A percentile compares a stretch with the other conserved stretches of the same genome.
phyloP scores from a whole-genome alignment of 495 filamentous ascomycete genomes.

The Friedmanniomyces simplex region DNA sequence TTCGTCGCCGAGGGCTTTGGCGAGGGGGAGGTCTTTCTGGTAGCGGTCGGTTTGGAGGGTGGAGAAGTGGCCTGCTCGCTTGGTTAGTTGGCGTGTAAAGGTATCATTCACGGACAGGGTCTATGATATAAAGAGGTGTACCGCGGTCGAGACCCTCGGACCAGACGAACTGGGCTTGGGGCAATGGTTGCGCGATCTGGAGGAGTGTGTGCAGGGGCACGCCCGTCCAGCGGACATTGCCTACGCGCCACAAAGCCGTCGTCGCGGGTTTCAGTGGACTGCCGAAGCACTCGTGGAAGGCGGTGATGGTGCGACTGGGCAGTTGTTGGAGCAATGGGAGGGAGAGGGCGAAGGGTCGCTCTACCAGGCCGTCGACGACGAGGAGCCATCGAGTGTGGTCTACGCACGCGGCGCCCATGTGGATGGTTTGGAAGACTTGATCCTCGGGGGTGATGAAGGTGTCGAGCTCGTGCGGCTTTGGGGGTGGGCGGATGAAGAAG shows the following conservation, averaged over 20 bases:
- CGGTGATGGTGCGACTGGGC: constrained; percentile 1
- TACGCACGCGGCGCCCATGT: constrained; percentile 7
- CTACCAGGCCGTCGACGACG: background rate
- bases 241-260: constrained; percentile 1
- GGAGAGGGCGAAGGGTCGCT: background rate
- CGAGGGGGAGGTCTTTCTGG: constrained; percentile 6
- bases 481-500: constrained; percentile 4
- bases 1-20: constrained; percentile 1
- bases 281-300: constrained; percentile 8
- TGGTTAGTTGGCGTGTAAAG: no score
- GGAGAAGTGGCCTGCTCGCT: no score
- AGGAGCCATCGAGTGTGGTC: background rate
- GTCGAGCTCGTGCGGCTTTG: constrained; percentile 2
- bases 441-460: constrained; percentile 5
- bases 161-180: background rate
- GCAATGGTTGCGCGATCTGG: background rate
- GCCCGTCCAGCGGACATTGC: constrained; percentile 7
- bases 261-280: constrained; percentile 1
- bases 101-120: no score
- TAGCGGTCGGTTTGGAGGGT: background rate
- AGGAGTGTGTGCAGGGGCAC: constrained; percentile 1
- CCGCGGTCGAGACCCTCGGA: constrained; percentile 4
- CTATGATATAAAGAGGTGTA: no score
- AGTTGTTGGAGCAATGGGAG: background rate
- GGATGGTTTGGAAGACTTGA: constrained; percentile 5